Evolutionary conservation across 1,139 yeast species (phyloP).

Genomic region (Nadsonia starkeyi-henricii): DNA sequence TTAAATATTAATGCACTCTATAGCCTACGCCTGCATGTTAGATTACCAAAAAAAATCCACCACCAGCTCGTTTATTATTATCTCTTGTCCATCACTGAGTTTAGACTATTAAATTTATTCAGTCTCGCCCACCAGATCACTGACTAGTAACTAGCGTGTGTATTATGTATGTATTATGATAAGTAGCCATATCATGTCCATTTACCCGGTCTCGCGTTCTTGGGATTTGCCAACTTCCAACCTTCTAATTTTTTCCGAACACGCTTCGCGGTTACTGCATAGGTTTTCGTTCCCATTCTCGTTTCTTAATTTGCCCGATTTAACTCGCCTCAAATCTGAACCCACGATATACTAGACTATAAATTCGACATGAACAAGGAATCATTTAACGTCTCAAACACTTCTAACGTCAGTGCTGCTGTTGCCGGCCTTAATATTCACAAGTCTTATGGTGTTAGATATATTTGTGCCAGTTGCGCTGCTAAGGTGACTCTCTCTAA

Average conservation of each 20-base stretch:
- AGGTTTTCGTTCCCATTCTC: not conserved
- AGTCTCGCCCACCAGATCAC: too few relatives aligned
- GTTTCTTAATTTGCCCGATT: too few relatives aligned
- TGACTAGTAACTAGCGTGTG: too few relatives aligned
- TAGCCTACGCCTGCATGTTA: too few relatives aligned
- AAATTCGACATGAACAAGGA: conserved; percentile 40
- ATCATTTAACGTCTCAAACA: conserved; percentile 79
- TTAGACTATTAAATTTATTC: too few relatives aligned
- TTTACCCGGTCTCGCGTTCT: not conserved
- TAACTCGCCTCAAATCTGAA: too few relatives aligned
- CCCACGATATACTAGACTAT: not conserved
- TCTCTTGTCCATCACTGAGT: too few relatives aligned
- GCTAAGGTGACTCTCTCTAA: conserved; percentile 76
- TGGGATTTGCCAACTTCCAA: not conserved
- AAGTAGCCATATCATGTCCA: too few relatives aligned
- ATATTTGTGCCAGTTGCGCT: conserved; percentile 95
- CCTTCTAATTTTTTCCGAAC: not conserved
- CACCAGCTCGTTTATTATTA: too few relatives aligned
- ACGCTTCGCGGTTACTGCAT: not conserved
- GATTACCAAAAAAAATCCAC: too few relatives aligned
- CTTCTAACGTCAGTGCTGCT: conserved; percentile 49
- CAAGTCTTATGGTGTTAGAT: conserved; percentile 76
- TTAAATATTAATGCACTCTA: too few relatives aligned
- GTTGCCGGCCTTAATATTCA: conserved; percentile 56
- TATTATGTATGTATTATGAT: too few relatives aligned